A percentile compares a stretch with the other conserved stretches of the same genome.
phyloP scores from a whole-genome alignment of 208 protist genomes.

The Crithidia expoeki region DNA sequence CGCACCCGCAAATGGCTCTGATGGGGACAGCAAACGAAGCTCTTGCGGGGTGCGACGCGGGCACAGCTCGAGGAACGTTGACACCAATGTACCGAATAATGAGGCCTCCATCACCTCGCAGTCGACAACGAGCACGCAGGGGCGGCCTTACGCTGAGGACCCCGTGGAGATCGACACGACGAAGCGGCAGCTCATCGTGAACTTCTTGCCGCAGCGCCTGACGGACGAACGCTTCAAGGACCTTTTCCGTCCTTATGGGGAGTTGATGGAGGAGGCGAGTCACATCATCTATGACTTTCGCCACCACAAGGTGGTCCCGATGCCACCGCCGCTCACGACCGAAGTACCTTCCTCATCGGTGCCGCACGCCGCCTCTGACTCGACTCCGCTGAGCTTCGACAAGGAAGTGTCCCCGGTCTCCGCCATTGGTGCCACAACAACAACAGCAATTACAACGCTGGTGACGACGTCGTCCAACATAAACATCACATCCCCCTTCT shows the following conservation, averaged over 20 bases:
- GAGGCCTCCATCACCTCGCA: not conserved
- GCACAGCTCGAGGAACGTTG: not conserved
- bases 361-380: not conserved
- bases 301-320: conserved; percentile 17
- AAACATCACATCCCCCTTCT: not conserved
- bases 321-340: not conserved
- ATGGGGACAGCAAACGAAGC: not conserved
- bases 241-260: conserved; percentile 58
- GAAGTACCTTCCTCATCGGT: not conserved
- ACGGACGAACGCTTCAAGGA: conserved; percentile 50
- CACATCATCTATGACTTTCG: conserved; percentile 72
- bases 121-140: conserved; percentile 22
- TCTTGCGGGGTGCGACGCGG: not conserved
- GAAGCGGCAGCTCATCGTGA: conserved; percentile 73
- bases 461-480: not conserved
- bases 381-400: conserved; percentile 5
- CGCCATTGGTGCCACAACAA: not conserved
- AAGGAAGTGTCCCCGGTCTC: not conserved
- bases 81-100: not conserved
- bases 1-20: not conserved
- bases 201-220: conserved; percentile 59
- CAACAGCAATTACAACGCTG: too few relatives aligned
- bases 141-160: conserved; percentile 46
- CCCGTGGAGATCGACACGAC: conserved; percentile 54
- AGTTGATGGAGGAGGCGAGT: conserved; percentile 38